Percentiles rank a stretch among this genome's conserved stretches.
Evolutionary conservation across 371 early-diverging fungal species (phyloP).

Genomic region (Rhizopus arrhizus): DNA sequence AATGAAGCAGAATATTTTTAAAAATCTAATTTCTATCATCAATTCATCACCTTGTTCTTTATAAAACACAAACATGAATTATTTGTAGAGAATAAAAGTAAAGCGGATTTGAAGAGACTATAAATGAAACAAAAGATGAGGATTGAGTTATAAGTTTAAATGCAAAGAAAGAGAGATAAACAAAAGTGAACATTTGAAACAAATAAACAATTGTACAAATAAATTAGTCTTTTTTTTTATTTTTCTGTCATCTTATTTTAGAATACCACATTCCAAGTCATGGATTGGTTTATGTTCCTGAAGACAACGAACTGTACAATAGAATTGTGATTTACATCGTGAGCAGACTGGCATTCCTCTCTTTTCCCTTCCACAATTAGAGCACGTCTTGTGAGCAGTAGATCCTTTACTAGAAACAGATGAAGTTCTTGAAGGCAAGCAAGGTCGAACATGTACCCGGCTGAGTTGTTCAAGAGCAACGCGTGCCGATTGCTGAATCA

Average conservation of each 20-base stretch:
- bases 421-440: slow-evolving; percentile 31
- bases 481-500: slow-evolving; percentile 26
- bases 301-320: slow-evolving; percentile 42
- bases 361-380: slow-evolving; percentile 47
- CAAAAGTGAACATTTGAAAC: too few species aligned
- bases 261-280: slow-evolving; percentile 18
- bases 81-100: too few species aligned
- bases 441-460: slow-evolving; percentile 7
- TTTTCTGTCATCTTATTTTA: background rate
- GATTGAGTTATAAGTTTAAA: too few species aligned
- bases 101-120: too few species aligned
- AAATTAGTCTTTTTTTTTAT: background rate
- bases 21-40: too few species aligned
- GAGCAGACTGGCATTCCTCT: slow-evolving; percentile 51
- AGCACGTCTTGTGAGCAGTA: slow-evolving; percentile 31
- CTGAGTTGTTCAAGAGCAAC: slow-evolving; percentile 20
- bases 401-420: slow-evolving; percentile 31
- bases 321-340: slow-evolving; percentile 37
- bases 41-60: too few species aligned
- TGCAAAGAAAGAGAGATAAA: too few species aligned
- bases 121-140: too few species aligned
- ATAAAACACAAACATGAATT: too few species aligned
- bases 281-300: slow-evolving; percentile 33
- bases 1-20: too few species aligned
- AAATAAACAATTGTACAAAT: background rate